Base-by-base conservation (phyloP, 768 basidiomycete genomes). In the Suillus variegatus region DNA sequence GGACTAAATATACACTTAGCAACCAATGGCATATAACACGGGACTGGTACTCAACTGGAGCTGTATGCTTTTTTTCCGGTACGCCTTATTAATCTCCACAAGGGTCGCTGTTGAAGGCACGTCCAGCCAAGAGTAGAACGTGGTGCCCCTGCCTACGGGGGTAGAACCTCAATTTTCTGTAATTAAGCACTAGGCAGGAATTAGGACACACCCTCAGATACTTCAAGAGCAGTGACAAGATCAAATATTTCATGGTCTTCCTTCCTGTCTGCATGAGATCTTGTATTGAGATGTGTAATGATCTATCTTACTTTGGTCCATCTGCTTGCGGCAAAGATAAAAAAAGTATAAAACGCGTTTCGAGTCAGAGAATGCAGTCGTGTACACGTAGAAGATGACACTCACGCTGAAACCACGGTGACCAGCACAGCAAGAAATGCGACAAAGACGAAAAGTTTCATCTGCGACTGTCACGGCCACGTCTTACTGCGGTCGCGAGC, bases 191-290 rank as follows among this genome's bases (percentile, higher is more conserved):
- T 18, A 22, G 35, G 47, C 6, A 40, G 46, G 35, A 61, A 35
- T 60, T 32, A 16, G 40, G 52, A 73, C 80, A 61, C 61, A 82
- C 95, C 95, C 82, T 97, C 96, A 3, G 93, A 81, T 4, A 80
- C 81, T 76, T 96, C 90, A 25, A 98, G 75, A 22, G 85, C 92
- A 67, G 86, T 85, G 65, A 97, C 95, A 16, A 97, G 84, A 78
- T 97, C 96, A 73, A 98, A 98, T 44, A 98, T 96, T 77, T 98
- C 95, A 81, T 97, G 86, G 80, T 98, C 95, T 79, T 96, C 92
- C 91, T 95, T 68, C 65, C 47, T 54, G 18, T 20, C 6, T 47
- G 43, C 65, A 52, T 62, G 14, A 67, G 61, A 28, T 38, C 9
- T 16, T 62, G 43, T 41, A 56, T 55, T 14, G 22, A 65, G 54